phyloP scores from a whole-genome alignment of 805 yeast genomes.

The Grigorovia humatica region DNA sequence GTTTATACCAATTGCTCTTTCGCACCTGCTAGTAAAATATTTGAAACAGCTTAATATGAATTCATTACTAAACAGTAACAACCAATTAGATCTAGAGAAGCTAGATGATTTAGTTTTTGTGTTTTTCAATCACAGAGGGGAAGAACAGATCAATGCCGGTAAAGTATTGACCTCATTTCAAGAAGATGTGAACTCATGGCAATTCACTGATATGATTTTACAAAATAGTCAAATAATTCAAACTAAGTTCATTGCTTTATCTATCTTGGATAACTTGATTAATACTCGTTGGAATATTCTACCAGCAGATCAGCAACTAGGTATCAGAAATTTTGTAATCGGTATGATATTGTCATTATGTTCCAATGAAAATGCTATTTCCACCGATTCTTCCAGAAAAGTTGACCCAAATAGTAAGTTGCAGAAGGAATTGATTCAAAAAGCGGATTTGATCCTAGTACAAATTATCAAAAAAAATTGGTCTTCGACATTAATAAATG shows the following conservation, averaged over 20 bases:
- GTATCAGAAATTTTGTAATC: slow-evolving; percentile 85
- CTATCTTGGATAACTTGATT: slow-evolving; percentile 79
- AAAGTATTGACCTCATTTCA: slow-evolving; percentile 68
- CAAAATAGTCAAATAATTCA: slow-evolving; percentile 67
- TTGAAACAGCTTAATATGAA: not conserved
- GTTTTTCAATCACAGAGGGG: slow-evolving; percentile 68
- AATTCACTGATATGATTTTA: slow-evolving; percentile 75
- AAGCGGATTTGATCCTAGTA: slow-evolving; percentile 85
- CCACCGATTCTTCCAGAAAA: too few species aligned
- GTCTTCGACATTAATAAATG: slow-evolving; percentile 93
- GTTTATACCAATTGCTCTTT: too few species aligned
- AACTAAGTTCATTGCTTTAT: slow-evolving; percentile 81
- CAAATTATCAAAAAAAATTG: slow-evolving; percentile 93
- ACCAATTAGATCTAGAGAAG: slow-evolving; percentile 64
- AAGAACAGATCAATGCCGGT: slow-evolving; percentile 56
- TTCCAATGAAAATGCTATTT: slow-evolving; percentile 44
- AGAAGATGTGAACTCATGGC: slow-evolving; percentile 90
- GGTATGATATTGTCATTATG: slow-evolving; percentile 86
- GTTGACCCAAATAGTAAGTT: slow-evolving; percentile 21
- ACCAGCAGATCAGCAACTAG: slow-evolving; percentile 76
- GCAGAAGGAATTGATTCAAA: slow-evolving; percentile 74
- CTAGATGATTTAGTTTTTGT: slow-evolving; percentile 77
- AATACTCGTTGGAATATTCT: slow-evolving; percentile 84
- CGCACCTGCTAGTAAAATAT: too few species aligned
- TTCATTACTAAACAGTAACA: slow-evolving; percentile 19